Base-by-base conservation (phyloP, 805 yeast species). In the Saturnispora diversa region DNA sequence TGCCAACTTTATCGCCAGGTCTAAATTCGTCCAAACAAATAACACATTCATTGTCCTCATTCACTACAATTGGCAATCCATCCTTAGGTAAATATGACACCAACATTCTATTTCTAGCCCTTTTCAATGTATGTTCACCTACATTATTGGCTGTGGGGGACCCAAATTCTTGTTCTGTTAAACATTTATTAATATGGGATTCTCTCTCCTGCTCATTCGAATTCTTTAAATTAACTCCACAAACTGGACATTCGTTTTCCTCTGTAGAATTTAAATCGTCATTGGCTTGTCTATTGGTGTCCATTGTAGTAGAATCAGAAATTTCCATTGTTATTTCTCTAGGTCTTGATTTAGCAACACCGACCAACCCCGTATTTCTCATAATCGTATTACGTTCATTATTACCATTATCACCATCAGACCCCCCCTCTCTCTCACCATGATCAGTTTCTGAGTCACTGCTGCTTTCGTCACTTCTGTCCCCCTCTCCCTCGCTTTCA, bases 11-110 rank as follows among this genome's bases (percentile, higher is more conserved):
- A 41, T 87, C 92, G 2, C 95, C 95, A 0, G 88, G 84, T 35
- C 64, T 62, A 57, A 88, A 75, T 15, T 84, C 94, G 56, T 92
- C 98, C 46, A 90, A 75, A 55, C 99, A 92, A 19, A 92, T 90
- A 12, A 86, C 90, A 58, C 99, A 92, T 58, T 92, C 97, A 36
- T 75, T 75, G 25, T 69, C 77, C 13, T 65, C 67, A 21, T 63
- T 54, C 12, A 55, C 44, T 2, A 19, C 25, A 5, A 52, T 29
- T 25, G 45, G 35, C 9, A 52, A 62, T 30, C 60, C 54, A 20
- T 71, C 69, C 36, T 49, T 44, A 0, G 77, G 76, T 36, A 74
- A 65, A 38, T 66, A 73, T 57, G 84, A 86, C 1, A 87, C 92
- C 37, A 92, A 65, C 97, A 92, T 88, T 44, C 95, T 70, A 56